Evolutionary conservation across 176 grass and related monocot genomes (phyloP).

Genomic region (Musa troglodytarum): DNA sequence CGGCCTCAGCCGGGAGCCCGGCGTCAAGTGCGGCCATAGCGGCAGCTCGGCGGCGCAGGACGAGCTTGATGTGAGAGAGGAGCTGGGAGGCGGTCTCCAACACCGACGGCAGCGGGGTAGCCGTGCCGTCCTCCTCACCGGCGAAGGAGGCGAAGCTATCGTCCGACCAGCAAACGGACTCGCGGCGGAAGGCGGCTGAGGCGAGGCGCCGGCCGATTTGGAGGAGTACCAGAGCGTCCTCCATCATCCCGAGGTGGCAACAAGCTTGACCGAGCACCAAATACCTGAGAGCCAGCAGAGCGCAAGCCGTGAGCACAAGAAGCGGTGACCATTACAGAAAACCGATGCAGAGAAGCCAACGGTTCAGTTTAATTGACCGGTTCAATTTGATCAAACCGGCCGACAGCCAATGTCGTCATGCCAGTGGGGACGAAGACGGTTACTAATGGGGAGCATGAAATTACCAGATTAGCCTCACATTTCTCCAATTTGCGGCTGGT

Average conservation of each 20-base stretch:
- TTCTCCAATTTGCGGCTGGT: background rate
- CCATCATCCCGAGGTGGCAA: conserved; percentile 80
- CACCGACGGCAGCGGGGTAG: conserved; percentile 39
- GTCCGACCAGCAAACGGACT: conserved; percentile 76
- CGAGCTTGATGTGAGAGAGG: conserved; percentile 72
- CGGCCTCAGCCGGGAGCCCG: conserved; percentile 54
- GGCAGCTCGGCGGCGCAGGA: conserved; percentile 76
- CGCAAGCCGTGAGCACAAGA: background rate
- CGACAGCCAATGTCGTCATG: background rate
- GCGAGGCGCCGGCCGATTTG: conserved; percentile 80
- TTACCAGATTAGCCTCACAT: background rate
- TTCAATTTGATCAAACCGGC: background rate
- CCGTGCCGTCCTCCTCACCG: conserved; percentile 3
- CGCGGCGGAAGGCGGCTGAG: conserved; percentile 76
- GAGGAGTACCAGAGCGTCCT: conserved; percentile 86
- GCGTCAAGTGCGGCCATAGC: conserved; percentile 83
- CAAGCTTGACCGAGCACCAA: conserved; percentile 72
- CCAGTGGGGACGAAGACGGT: background rate
- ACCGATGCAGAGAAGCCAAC: background rate
- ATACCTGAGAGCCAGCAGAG: conserved; percentile 33
- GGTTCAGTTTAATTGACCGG: background rate
- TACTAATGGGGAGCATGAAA: background rate
- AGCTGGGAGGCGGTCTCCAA: conserved; percentile 68
- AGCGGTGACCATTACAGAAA: background rate
- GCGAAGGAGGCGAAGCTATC: conserved; percentile 68